Evolutionary conservation across 2,329 filamentous ascomycete genomes (phyloP).

Genomic region (Cladosporium sp.): DNA sequence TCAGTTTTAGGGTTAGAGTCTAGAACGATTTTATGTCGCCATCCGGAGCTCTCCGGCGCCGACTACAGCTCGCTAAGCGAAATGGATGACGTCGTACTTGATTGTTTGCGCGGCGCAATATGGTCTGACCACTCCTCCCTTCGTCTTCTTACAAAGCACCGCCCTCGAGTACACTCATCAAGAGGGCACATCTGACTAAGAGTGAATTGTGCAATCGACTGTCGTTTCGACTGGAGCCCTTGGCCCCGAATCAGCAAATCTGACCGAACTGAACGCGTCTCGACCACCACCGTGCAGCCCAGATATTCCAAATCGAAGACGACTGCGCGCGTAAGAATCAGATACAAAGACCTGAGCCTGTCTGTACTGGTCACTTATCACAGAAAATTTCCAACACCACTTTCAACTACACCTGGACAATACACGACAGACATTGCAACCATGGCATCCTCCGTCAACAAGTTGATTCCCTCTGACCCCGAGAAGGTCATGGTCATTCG

Average conservation of each 20-base stretch:
- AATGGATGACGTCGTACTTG: constrained; percentile 7
- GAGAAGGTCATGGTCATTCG: constrained; percentile 87
- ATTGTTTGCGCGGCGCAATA: constrained; percentile 1
- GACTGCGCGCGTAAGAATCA: constrained; percentile 5
- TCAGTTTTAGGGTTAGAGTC: not conserved
- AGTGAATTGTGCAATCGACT: not conserved
- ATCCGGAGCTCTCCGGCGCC: not conserved
- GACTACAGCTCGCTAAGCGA: not conserved
- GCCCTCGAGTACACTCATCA: not conserved
- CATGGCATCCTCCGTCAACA: constrained; percentile 36
- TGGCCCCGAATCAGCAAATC: not conserved
- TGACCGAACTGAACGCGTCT: not conserved
- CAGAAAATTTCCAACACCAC: not conserved
- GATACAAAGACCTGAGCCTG: not conserved
- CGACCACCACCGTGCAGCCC: not conserved
- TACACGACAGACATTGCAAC: not conserved
- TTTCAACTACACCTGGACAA: not conserved
- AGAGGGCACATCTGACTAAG: not conserved
- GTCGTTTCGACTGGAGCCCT: not conserved
- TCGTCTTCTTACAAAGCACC: constrained; percentile 4
- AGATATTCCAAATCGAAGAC: constrained; percentile 9
- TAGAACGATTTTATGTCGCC: not conserved
- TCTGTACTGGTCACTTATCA: not conserved
- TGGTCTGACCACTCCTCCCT: constrained; percentile 12
- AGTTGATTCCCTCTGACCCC: constrained; percentile 61